A percentile compares a stretch with the other conserved stretches of the same genome.
These are phyloP conservation scores for Plantago rigida DNA, from an alignment of 305 asterid species.

Conservation along the genomic window DNA sequence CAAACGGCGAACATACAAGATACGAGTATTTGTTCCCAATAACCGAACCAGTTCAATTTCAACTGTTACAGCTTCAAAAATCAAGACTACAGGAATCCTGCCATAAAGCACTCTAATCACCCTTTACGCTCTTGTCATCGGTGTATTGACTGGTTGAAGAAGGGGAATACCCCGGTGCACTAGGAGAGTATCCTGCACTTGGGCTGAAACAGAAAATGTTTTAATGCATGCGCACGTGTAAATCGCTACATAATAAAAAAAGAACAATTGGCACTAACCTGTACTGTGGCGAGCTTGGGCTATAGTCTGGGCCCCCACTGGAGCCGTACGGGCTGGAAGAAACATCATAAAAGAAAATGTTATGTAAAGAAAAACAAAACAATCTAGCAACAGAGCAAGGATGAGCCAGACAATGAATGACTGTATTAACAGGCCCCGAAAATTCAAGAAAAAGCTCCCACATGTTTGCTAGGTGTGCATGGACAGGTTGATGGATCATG, in stretches of 20 bases:
- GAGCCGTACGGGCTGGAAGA: slow-evolving; percentile 63
- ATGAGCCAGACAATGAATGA: neutral
- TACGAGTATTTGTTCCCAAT: slow-evolving; percentile 37
- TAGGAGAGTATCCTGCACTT: slow-evolving; percentile 89
- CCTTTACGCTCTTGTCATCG: slow-evolving; percentile 56
- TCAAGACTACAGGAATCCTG: neutral
- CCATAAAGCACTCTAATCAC: slow-evolving; percentile 29
- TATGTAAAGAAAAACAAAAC: slow-evolving; percentile 6
- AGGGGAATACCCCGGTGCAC: slow-evolving; percentile 94
- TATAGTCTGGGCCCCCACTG: slow-evolving; percentile 62
- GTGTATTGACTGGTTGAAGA: slow-evolving; percentile 84
- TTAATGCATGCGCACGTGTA: neutral
- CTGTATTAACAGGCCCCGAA: neutral
- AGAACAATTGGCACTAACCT: slow-evolving; percentile 39
- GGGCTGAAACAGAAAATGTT: slow-evolving; percentile 40
- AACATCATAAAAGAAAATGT: slow-evolving; percentile 5
- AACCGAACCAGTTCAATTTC: slow-evolving; percentile 10
- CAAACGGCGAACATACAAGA: slow-evolving; percentile 28
- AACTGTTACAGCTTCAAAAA: slow-evolving; percentile 5
- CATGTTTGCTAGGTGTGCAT: neutral
- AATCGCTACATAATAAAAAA: neutral
- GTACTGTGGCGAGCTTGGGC: slow-evolving; percentile 81
- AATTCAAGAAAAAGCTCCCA: neutral
- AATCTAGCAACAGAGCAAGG: slow-evolving; percentile 1
- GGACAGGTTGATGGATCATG: too few species aligned